Evolutionary conservation across 257 asterid species (phyloP).

Genomic region (Ocimum tenuiflorum): DNA sequence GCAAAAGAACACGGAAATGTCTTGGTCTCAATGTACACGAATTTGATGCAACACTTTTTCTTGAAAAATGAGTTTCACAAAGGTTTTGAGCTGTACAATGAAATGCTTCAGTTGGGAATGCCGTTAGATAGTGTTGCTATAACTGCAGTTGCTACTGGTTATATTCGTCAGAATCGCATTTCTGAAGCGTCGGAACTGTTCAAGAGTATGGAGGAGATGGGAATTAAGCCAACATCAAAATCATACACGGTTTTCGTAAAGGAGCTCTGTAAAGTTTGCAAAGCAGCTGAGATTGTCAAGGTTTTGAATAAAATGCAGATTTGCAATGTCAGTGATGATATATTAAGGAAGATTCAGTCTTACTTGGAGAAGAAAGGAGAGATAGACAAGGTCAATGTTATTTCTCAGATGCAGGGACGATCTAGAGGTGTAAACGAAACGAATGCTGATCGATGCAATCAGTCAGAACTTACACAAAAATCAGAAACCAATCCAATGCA

Average conservation of each 20-base stretch:
- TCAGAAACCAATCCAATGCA: slow-evolving; percentile 18
- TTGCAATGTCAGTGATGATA: slow-evolving; percentile 26
- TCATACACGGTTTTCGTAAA: slow-evolving; percentile 43
- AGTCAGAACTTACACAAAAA: slow-evolving; percentile 14
- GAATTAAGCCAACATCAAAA: slow-evolving; percentile 44
- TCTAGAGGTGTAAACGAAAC: too few species aligned
- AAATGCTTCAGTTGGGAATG: slow-evolving; percentile 55
- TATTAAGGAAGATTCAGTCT: slow-evolving; percentile 31
- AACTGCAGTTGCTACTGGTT: slow-evolving; percentile 58
- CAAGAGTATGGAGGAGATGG: slow-evolving; percentile 46
- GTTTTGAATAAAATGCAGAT: slow-evolving; percentile 51
- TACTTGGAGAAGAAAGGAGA: slow-evolving; percentile 55
- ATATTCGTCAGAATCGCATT: slow-evolving; percentile 44
- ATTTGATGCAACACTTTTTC: slow-evolving; percentile 61
- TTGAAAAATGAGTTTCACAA: slow-evolving; percentile 46
- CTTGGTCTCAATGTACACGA: slow-evolving; percentile 47
- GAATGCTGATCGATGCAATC: slow-evolving; percentile 18
- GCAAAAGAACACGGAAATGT: slow-evolving; percentile 42
- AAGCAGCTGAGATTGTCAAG: slow-evolving; percentile 47
- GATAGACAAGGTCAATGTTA: slow-evolving; percentile 28
- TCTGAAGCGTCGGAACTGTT: slow-evolving; percentile 56
- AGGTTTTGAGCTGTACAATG: slow-evolving; percentile 52
- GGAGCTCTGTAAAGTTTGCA: slow-evolving; percentile 61
- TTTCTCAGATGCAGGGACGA: too few species aligned
- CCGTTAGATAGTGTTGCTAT: slow-evolving; percentile 51